Base-by-base conservation (phyloP, 2,329 filamentous ascomycete species). In the Trichoderma oligosporum region DNA sequence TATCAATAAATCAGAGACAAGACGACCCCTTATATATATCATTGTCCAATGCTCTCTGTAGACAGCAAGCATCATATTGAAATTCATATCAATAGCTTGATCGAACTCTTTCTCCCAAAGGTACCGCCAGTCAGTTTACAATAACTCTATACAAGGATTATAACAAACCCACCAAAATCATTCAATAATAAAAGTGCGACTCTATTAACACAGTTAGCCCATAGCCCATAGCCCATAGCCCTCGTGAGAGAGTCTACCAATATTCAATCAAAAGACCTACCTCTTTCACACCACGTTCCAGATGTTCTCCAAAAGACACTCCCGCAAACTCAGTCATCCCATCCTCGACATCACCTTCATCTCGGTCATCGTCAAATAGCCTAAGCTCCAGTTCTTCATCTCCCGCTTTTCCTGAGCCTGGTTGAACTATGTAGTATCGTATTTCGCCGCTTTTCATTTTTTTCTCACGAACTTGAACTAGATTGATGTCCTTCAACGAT, bases 241-340 rank as follows among this genome's bases (percentile, higher is more conserved):
- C n/a, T n/a, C n/a, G n/a, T n/a, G n/a, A n/a, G n/a, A n/a, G n/a
- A n/a, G n/a, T n/a, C n/a, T n/a, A n/a, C n/a, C n/a, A n/a, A n/a
- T n/a, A n/a, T n/a, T n/a, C n/a, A n/a, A n/a, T n/a, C n/a, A n/a
- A n/a, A n/a, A n/a, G 7, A 47, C 53, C 31, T 48, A 56, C 53
- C 7, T 27, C 53, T 3, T 4, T 14, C 7, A 47, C 14, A 7
- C n/a, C 11, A 5, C 4, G 16, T 18, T 25, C 22, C n/a, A 25
- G 29, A 20, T 31, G 41, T 7, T 22, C 14, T 36, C 47, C 56
- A 52, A 57, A 57, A 2, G 39, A 57, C 7, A 57, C 56, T 7
- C 56, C 56, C 1, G 14, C 29, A 31, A 44, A 39, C 1, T 57
- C 56, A 2, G 47, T 49, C 56, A 52, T 46, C 0, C 47, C 56